These are phyloP conservation scores for Talaromyces sp. DNA, from an alignment of 2,329 filamentous ascomycete genomes.

Conservation along the genomic window DNA sequence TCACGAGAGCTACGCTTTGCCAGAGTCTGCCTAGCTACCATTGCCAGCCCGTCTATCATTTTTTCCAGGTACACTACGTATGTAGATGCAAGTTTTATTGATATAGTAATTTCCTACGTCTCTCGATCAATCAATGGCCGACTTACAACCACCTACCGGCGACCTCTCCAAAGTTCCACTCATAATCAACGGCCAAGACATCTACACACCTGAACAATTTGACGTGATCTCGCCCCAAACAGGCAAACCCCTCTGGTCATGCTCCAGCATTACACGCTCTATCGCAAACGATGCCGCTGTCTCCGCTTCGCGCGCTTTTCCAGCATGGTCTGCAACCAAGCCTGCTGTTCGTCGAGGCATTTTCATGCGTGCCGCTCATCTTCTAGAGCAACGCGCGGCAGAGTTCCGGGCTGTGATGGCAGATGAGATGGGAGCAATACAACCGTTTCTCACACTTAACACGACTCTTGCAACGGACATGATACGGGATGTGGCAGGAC, in stretches of 20 bases:
- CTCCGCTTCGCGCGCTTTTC: constrained; percentile 64
- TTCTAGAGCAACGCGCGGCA: constrained; percentile 53
- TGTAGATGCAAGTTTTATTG: no score
- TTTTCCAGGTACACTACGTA: not conserved
- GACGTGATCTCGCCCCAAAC: constrained; percentile 1
- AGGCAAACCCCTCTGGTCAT: not conserved
- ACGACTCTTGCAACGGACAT: not conserved
- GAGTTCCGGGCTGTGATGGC: not conserved
- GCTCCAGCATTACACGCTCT: constrained; percentile 17
- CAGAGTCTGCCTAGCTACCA: not conserved
- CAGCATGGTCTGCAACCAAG: constrained; percentile 63
- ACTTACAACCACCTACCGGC: not conserved
- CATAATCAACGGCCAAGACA: not conserved
- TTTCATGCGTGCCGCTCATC: constrained; percentile 65
- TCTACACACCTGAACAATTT: not conserved
- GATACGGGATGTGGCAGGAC: not conserved
- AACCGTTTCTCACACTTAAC: not conserved
- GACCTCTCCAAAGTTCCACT: not conserved
- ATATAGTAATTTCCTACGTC: no score
- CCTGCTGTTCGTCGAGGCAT: constrained; percentile 67
- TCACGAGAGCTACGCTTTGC: not conserved
- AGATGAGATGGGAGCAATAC: not conserved
- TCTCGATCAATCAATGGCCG: not conserved
- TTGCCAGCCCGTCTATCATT: not conserved
- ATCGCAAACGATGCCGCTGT: constrained; percentile 53